Evolutionary conservation across 208 protist species (phyloP).

Genomic region (Jaenimonas drosophilae): DNA sequence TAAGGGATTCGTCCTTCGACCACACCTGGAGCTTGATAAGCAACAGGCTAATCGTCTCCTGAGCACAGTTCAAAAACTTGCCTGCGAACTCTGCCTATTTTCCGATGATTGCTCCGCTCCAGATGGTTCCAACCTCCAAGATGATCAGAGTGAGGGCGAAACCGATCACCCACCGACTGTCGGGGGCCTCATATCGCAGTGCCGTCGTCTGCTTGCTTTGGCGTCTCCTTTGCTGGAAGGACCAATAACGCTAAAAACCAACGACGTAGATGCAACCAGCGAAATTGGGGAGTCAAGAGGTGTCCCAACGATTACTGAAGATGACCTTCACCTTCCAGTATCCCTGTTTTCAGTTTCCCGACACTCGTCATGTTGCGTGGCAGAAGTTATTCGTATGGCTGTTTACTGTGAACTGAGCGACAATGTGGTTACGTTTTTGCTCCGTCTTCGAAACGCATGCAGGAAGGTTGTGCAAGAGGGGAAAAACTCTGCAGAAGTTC

Average conservation of each 20-base stretch:
- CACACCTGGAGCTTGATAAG: slow-evolving; percentile 33
- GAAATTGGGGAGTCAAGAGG: too few species aligned
- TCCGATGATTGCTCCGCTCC: slow-evolving; percentile 21
- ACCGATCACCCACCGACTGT: too few species aligned
- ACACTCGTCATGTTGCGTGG: slow-evolving; percentile 51
- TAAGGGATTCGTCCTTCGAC: slow-evolving; percentile 29
- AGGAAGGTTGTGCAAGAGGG: slow-evolving; percentile 27
- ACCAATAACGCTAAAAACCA: too few species aligned
- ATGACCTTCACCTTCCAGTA: too few species aligned
- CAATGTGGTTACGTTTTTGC: slow-evolving; percentile 34
- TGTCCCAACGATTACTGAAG: too few species aligned
- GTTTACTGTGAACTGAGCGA: slow-evolving; percentile 44
- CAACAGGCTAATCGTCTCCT: slow-evolving; percentile 23
- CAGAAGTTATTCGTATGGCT: slow-evolving; percentile 43
- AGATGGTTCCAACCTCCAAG: too few species aligned
- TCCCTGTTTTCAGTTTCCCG: slow-evolving; percentile 24
- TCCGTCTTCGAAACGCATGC: slow-evolving; percentile 28
- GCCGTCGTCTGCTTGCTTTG: too few species aligned
- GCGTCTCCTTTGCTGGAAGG: too few species aligned
- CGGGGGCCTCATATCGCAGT: too few species aligned
- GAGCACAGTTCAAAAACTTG: slow-evolving; percentile 49
- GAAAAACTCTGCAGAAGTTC: slow-evolving; percentile 11
- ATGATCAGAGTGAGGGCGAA: too few species aligned
- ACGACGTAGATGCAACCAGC: too few species aligned
- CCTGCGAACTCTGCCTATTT: slow-evolving; percentile 32